phyloP scores from a whole-genome alignment of 2,329 filamentous ascomycete species.

The Ophiostoma montium region DNA sequence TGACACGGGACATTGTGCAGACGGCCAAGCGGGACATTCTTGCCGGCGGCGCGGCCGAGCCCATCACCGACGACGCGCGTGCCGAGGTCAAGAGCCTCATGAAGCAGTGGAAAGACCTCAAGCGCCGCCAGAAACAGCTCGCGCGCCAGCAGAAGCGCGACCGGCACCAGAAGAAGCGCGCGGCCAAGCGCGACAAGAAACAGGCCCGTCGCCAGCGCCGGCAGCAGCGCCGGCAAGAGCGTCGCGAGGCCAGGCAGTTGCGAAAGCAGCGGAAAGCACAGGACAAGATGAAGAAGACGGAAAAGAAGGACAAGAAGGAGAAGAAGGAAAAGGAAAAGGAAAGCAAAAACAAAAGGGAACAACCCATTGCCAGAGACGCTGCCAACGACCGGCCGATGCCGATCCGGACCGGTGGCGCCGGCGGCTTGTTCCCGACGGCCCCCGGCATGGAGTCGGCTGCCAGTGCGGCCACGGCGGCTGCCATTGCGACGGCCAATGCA shows the following conservation, averaged over 20 bases:
- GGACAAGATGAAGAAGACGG: neutral
- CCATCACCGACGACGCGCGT: constrained; percentile 10
- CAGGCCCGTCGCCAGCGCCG: neutral
- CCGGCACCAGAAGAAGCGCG: constrained; percentile 15
- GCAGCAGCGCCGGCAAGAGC: constrained; percentile 1
- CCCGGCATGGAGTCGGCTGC: neutral
- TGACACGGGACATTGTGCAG: constrained; percentile 31
- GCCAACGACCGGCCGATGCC: neutral
- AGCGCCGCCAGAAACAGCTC: constrained; percentile 22
- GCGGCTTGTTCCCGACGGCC: neutral
- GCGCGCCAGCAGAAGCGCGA: constrained; percentile 18
- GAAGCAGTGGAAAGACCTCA: constrained; percentile 28
- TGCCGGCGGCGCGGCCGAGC: neutral
- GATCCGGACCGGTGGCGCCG: neutral
- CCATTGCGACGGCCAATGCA: neutral
- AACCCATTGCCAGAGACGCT: too few species aligned
- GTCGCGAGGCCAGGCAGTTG: neutral
- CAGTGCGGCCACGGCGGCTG: neutral
- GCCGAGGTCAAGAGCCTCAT: constrained; percentile 31
- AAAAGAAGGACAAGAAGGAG: neutral
- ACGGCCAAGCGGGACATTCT: constrained; percentile 17
- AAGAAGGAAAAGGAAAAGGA: neutral
- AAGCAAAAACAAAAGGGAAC: too few species aligned
- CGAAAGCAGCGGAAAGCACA: neutral
- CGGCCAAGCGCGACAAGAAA: neutral